phyloP scores from a whole-genome alignment of 2,329 filamentous ascomycete genomes.

The Alternaria atra region DNA sequence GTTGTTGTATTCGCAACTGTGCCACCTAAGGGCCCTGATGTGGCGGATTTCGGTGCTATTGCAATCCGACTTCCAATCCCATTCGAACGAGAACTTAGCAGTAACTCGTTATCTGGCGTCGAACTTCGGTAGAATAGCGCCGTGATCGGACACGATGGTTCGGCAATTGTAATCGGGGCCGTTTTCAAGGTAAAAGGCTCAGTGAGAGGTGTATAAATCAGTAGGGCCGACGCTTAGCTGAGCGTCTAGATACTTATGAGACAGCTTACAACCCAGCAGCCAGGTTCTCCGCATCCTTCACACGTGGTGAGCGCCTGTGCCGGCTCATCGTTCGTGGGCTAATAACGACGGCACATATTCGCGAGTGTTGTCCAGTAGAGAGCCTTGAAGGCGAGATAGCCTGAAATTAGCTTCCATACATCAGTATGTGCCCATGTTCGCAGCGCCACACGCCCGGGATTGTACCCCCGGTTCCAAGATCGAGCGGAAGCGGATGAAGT shows the following conservation, averaged over 20 bases:
- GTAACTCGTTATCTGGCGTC: neutral
- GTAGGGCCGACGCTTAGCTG: neutral
- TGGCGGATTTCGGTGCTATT: neutral
- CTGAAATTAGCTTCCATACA: neutral
- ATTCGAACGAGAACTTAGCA: neutral
- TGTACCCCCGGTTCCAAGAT: neutral
- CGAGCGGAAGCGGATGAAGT: neutral
- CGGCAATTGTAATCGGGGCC: conserved; percentile 4
- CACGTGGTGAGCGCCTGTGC: neutral
- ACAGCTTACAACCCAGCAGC: neutral
- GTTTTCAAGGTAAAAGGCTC: neutral
- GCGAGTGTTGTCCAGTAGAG: neutral
- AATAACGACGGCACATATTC: neutral
- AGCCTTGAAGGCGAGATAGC: neutral
- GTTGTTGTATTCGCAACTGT: neutral
- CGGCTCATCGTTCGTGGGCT: neutral
- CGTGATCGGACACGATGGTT: neutral
- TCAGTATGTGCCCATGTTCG: conserved; percentile 1
- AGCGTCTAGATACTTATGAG: neutral
- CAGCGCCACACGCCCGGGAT: neutral
- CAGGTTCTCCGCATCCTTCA: neutral
- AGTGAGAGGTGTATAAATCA: neutral
- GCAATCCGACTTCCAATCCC: neutral
- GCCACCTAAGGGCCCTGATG: neutral
- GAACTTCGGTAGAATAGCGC: neutral